Conservation (phyloP, 2,329 filamentous ascomycete species). For the Colletotrichum godetiae region DNA sequence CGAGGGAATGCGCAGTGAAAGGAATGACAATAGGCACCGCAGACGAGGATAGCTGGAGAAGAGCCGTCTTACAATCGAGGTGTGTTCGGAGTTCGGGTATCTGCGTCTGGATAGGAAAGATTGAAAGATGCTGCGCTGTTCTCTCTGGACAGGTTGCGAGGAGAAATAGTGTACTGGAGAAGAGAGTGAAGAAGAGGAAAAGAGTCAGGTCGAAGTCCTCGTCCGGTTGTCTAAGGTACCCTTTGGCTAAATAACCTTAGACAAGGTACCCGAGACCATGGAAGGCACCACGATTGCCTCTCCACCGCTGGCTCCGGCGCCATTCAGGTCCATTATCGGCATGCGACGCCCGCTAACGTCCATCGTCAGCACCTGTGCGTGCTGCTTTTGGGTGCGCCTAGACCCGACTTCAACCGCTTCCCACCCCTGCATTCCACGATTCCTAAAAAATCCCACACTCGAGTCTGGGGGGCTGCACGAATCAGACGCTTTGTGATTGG, state of each 20-base stretch:
- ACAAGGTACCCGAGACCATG: conserved; percentile 31
- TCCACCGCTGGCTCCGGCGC: conserved; percentile 5
- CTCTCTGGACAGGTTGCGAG: not conserved
- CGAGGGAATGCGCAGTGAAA: not conserved
- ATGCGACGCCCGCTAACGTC: not conserved
- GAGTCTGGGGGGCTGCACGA: not conserved
- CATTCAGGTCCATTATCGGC: not conserved
- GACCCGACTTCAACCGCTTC: conserved; percentile 9
- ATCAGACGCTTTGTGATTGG: conserved; percentile 6
- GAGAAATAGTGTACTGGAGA: not conserved
- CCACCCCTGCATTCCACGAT: conserved; percentile 12
- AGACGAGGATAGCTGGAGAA: not conserved
- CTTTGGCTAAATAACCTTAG: conserved; percentile 15
- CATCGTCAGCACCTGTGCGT: not conserved
- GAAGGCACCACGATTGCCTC: not conserved
- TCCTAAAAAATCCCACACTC: not conserved
- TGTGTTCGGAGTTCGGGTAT: not conserved
- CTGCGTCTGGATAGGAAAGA: not conserved
- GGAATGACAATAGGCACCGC: not conserved
- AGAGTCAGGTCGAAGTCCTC: not conserved
- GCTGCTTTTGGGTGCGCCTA: not conserved
- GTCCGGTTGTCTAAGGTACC: not conserved
- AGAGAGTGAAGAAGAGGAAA: not conserved
- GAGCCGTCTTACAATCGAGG: not conserved
- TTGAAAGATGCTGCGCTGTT: not conserved